Evolutionary conservation across 139 green algal genomes (phyloP).

Genomic region (Chlamydomonas asymmetrica): DNA sequence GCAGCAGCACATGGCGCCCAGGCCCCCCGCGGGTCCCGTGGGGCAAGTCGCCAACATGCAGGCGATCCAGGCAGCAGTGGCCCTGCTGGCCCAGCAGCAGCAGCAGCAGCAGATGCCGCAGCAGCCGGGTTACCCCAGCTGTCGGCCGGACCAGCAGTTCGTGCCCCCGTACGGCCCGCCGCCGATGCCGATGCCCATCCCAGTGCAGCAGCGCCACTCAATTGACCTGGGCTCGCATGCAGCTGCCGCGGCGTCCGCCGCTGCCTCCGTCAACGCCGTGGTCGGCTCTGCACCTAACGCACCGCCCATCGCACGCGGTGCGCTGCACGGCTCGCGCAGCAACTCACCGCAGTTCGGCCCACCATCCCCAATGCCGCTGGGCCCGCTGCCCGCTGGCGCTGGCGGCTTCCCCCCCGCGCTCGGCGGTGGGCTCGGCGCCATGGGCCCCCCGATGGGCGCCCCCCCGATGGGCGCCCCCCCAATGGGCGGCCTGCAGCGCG

Average conservation of each 20-base stretch:
- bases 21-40: background rate
- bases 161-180: no score
- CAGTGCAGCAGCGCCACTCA: no score
- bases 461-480: slow-evolving; percentile 5
- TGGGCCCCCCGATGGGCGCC: background rate
- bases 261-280: background rate
- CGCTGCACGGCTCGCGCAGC: no score
- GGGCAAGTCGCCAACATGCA: background rate
- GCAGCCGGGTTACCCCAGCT: no score
- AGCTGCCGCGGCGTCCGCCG: background rate
- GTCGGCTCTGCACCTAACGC: background rate
- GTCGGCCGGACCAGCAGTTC: no score
- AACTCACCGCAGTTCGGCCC: no score
- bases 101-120: background rate
- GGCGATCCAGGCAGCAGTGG: slow-evolving; percentile 8
- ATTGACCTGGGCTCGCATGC: no score
- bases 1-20: background rate
- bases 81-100: slow-evolving; percentile 12
- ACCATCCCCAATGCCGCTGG: no score
- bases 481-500: background rate
- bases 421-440: background rate
- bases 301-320: no score
- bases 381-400: background rate
- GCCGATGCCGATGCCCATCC: background rate
- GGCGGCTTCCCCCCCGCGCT: background rate